Evolutionary conservation across 441 rosid genomes (phyloP), one percentile per base, ranked within the genome.

Genomic region (Syzygium syzygioides): DNA sequence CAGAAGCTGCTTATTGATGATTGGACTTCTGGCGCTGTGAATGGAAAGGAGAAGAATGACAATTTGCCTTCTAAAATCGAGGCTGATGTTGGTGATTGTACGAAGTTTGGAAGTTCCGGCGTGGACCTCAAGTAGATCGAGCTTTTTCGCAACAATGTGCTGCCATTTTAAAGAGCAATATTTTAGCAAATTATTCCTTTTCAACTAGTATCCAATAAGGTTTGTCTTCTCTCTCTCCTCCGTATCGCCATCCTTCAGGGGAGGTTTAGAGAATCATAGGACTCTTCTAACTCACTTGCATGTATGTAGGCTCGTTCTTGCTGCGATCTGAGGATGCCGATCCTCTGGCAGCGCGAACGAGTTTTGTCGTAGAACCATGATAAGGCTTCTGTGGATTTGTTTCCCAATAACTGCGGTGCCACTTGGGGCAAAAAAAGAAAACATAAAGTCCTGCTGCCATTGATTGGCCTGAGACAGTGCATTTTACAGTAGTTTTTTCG

Each of bases 111-210:
- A 53, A 48, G 80, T 15, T 64, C 84, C 9, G 48, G 92, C 98
- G 96, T 83, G 88, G 90, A 54, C 89, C 91, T 9, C 86, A 90
- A 12, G 92, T 79, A 54, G 56, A 96, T 55, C 93, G 96, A 57
- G 52, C 68, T 50, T 86, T 90, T 88, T 89, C 91, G 64, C 93
- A 91, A 34, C 95, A 94, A 90, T 98, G 98, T 90, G 86, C 92
- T 25, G 13, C 87, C 25, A 68, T 96, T 88, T 68, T 98, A 86
- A 94, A 90, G 60, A 89, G 23, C 57, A 18, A 18, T 4, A 55
- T 55, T 18, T 18, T 55, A 19, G 57, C 57, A 55, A 55, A 18
- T 55, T 18, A 18, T 55, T 18, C 57, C 57, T 55, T 55, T 55
- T 19, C 57, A 55, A 25, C 57, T 19, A 55, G 57, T 55, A 7